Evolutionary conservation across 176 grass and related monocot species (phyloP).

Genomic region (Aegilops bicornis): DNA sequence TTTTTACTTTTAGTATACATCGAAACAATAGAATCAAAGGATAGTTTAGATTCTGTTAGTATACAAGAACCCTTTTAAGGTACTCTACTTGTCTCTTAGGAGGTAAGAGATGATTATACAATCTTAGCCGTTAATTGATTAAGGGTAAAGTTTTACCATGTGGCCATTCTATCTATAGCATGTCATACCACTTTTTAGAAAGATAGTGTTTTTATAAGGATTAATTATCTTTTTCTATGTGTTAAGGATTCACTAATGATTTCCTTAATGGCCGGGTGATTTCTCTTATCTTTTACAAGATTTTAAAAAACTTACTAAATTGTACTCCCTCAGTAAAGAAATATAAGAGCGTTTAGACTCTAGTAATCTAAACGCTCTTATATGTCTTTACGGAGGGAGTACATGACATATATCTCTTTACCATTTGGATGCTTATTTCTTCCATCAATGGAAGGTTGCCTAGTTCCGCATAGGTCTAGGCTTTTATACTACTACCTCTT

Average conservation of each 20-base stretch:
- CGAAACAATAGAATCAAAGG: neutral
- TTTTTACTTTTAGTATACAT: neutral
- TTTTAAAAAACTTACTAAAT: neutral
- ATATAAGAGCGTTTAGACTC: too few species aligned
- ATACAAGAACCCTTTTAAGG: neutral
- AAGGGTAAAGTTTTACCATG: neutral
- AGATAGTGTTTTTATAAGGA: neutral
- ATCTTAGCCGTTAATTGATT: neutral
- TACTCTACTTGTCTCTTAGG: neutral
- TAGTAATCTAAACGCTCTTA: too few species aligned
- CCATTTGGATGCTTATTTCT: neutral
- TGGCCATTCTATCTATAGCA: neutral
- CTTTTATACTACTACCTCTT: neutral
- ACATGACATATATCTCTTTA: neutral
- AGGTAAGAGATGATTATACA: neutral
- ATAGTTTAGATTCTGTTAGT: neutral
- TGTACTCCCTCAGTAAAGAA: neutral
- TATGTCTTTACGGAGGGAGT: too few species aligned
- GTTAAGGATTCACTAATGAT: neutral
- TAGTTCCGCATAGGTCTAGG: neutral
- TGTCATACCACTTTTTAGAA: neutral
- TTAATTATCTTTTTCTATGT: neutral
- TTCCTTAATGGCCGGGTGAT: neutral
- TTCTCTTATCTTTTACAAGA: neutral
- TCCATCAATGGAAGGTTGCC: neutral